Conservation (phyloP, 352 stramenopile species). For the Globisporangium radiosum region DNA sequence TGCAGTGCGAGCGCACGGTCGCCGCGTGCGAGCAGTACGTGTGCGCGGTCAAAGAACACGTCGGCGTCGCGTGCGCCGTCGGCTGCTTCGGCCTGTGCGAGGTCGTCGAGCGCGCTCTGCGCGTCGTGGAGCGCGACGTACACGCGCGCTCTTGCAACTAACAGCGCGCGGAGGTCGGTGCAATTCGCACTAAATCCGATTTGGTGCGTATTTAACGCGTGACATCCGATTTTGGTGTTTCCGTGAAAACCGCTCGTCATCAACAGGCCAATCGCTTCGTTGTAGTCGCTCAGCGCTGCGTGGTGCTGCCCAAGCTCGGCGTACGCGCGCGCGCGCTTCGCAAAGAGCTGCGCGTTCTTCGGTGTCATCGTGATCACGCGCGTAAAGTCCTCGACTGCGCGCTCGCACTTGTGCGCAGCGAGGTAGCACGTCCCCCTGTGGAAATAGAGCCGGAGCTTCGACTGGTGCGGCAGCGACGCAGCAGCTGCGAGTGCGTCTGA, state of each 20-base stretch:
- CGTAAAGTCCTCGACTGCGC: constrained; percentile 69
- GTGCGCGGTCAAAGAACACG: constrained; percentile 55
- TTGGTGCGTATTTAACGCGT: no score
- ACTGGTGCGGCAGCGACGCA: constrained; percentile 16
- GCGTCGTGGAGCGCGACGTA: constrained; percentile 52
- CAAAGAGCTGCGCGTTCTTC: constrained; percentile 57
- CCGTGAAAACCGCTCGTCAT: not conserved
- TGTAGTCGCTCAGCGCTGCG: constrained; percentile 58
- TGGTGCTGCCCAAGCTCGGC: constrained; percentile 44
- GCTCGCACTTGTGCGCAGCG: constrained; percentile 40
- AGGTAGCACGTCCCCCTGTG: constrained; percentile 60
- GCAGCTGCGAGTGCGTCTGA: constrained; percentile 33
- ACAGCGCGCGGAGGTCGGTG: constrained; percentile 33
- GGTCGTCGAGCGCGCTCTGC: constrained; percentile 41
- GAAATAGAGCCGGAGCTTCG: constrained; percentile 51
- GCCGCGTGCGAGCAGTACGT: constrained; percentile 40
- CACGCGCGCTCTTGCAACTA: constrained; percentile 48
- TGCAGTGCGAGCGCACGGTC: constrained; percentile 37
- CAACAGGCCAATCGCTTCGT: constrained; percentile 36
- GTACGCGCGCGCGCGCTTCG: constrained; percentile 56
- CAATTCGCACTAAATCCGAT: no score
- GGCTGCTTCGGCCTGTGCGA: constrained; percentile 34
- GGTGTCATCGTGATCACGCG: constrained; percentile 62
- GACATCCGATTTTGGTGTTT: not conserved
- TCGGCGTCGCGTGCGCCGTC: constrained; percentile 44